phyloP scores from a whole-genome alignment of 1,284 basidiomycete species.

The Porphyrellus sp. region DNA sequence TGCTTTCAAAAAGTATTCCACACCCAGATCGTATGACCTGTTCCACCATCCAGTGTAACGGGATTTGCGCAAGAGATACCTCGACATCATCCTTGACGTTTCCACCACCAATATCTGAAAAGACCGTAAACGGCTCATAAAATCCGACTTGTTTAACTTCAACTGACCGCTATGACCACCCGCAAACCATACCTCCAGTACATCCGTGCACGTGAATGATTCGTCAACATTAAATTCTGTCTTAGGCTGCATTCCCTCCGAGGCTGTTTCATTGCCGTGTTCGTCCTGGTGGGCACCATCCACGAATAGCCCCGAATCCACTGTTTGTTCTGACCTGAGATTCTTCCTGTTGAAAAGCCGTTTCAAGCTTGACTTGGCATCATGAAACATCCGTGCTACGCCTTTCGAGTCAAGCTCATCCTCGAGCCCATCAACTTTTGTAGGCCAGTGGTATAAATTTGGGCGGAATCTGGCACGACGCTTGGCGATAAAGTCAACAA shows the following conservation, averaged over 20 bases:
- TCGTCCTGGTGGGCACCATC: background rate
- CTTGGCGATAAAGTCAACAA: conserved; percentile 32
- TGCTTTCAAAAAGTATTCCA: conserved; percentile 50
- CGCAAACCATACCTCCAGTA: conserved; percentile 63
- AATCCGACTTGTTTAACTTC: background rate
- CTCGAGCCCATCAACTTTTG: conserved; percentile 31
- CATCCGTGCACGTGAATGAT: conserved; percentile 39
- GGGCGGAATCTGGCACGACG: conserved; percentile 53
- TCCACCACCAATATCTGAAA: conserved; percentile 68
- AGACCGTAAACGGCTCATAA: conserved; percentile 1
- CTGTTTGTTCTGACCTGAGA: background rate
- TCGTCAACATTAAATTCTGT: conserved; percentile 18
- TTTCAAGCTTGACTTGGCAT: background rate
- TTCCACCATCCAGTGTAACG: conserved; percentile 74
- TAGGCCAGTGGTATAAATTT: conserved; percentile 46
- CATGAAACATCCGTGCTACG: background rate
- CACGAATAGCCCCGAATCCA: background rate
- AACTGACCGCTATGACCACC: conserved; percentile 56
- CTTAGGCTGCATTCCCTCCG: background rate
- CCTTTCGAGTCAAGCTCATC: background rate
- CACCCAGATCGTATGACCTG: conserved; percentile 46
- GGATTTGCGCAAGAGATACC: conserved; percentile 52
- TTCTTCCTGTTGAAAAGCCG: background rate
- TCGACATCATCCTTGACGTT: conserved; percentile 42
- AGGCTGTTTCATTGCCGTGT: background rate